Evolutionary conservation across 2,329 filamentous ascomycete species (phyloP).

Genomic region (Ceratocystis destructans): DNA sequence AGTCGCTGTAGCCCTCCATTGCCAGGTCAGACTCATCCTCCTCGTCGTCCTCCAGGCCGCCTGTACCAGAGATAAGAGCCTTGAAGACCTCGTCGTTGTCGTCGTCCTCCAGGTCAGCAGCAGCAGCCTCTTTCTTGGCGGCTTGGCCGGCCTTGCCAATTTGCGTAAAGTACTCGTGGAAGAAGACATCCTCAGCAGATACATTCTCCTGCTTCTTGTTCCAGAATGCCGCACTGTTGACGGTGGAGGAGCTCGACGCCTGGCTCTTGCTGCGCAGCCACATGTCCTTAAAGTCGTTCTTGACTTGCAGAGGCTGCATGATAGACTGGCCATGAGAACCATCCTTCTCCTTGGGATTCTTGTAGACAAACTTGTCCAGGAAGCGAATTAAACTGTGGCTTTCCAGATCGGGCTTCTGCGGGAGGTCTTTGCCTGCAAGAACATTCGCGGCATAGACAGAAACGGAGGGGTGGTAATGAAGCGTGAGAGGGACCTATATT

Average conservation of each 20-base stretch:
- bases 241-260: conserved; percentile 28
- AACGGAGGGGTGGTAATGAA: conserved; percentile 89
- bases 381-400: conserved; percentile 90
- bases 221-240: conserved; percentile 89
- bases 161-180: conserved; percentile 88
- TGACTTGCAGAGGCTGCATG: conserved; percentile 72
- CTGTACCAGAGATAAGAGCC: conserved; percentile 67
- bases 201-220: conserved; percentile 78
- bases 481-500: conserved; percentile 47
- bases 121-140: conserved; percentile 35
- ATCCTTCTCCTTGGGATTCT: conserved; percentile 65
- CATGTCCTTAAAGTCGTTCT: conserved; percentile 40
- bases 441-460: conserved; percentile 66
- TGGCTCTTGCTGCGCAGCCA: conserved; percentile 40
- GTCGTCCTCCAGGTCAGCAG: conserved; percentile 37
- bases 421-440: conserved; percentile 53
- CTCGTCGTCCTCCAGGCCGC: conserved; percentile 55
- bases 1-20: conserved; percentile 37
- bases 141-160: conserved; percentile 49
- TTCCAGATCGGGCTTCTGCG: conserved; percentile 78
- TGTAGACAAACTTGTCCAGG: conserved; percentile 96
- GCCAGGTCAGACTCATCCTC: conserved; percentile 44
- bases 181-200: conserved; percentile 86
- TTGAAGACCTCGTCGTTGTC: conserved; percentile 66
- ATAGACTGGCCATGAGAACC: conserved; percentile 68